Evolutionary conservation across 345 rosid genomes (phyloP), one percentile per base, ranked within the genome.

Genomic region (Erucastrum elatum): DNA sequence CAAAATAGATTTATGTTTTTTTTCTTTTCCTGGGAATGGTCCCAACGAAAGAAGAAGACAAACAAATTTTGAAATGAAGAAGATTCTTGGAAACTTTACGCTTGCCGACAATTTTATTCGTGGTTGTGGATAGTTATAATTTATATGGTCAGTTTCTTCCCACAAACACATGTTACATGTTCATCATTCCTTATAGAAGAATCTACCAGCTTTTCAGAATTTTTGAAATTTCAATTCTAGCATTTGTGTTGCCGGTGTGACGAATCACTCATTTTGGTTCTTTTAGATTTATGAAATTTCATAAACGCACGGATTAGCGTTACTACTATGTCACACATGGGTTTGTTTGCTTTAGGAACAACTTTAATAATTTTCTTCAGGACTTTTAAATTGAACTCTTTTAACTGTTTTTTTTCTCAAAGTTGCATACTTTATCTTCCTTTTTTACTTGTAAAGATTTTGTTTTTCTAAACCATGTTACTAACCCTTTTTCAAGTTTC

Each of bases 31-130:
- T 37, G 33, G 66, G 67, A 15, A 27, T 78, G 72, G 81, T 71
- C 67, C 76, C 67, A 39, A 30, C 65, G 71, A 56, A 77, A 71
- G 59, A 61, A 56, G 77, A 59, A 72, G 77, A 79, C 82, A 79
- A 67, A 72, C 64, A 67, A 66, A 72, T 25, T 59, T 62, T 72
- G 82, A 79, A 79, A 66, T 63, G 0, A 11, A 49, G 59, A 73
- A 79, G 56, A 15, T 73, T 79, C 70, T 34, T 79, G 49, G 70
- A 79, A 67, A 73, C 58, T 79, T 25, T 58, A 10, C 33, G 16
- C 35, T 68, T 74, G 70, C 78, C 82, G 82, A 73, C 82, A 74
- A 69, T 79, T 51, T 16, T 44, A 73, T 79, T 74, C 68, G 78
- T 79, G 75, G 78, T 79, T 62, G 74, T 27, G 12, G 62, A 66